phyloP scores from a whole-genome alignment of 768 basidiomycete genomes.

The Dentipellis sp. region DNA sequence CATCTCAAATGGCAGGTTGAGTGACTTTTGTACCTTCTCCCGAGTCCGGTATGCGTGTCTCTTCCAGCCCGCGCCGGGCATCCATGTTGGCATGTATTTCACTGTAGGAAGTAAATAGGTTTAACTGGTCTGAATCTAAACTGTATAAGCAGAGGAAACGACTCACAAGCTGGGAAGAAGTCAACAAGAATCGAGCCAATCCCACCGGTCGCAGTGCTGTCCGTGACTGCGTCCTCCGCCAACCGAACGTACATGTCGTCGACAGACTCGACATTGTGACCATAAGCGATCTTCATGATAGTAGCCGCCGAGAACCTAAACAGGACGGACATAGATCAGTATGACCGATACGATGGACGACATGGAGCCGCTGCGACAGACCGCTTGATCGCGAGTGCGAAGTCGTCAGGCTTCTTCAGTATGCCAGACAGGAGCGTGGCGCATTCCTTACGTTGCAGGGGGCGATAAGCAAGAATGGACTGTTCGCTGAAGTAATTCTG shows the following conservation, averaged over 20 bases:
- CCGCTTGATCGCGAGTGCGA: background rate
- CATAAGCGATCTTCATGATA: slow-evolving; percentile 2
- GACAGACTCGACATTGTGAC: background rate
- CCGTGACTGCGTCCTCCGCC: background rate
- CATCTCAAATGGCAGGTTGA: slow-evolving; percentile 3
- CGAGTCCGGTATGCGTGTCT: background rate
- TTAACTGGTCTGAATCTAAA: background rate
- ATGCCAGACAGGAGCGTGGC: background rate
- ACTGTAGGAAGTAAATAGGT: background rate
- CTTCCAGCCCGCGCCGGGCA: background rate
- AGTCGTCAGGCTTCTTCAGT: background rate
- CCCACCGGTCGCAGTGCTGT: background rate
- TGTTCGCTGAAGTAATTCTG: slow-evolving; percentile 17
- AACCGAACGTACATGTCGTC: background rate
- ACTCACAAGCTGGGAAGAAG: background rate
- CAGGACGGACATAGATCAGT: background rate
- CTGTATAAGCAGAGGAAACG: background rate
- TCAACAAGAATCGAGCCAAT: slow-evolving; percentile 1
- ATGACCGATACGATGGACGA: background rate
- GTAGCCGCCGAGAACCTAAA: background rate
- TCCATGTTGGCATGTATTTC: slow-evolving; percentile 1
- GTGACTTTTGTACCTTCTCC: background rate
- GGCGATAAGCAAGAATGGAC: slow-evolving; percentile 13
- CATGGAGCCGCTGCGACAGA: background rate
- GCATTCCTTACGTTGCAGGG: slow-evolving; percentile 18